phyloP scores from a whole-genome alignment of 176 grass and related monocot species.

The Cocos nucifera region DNA sequence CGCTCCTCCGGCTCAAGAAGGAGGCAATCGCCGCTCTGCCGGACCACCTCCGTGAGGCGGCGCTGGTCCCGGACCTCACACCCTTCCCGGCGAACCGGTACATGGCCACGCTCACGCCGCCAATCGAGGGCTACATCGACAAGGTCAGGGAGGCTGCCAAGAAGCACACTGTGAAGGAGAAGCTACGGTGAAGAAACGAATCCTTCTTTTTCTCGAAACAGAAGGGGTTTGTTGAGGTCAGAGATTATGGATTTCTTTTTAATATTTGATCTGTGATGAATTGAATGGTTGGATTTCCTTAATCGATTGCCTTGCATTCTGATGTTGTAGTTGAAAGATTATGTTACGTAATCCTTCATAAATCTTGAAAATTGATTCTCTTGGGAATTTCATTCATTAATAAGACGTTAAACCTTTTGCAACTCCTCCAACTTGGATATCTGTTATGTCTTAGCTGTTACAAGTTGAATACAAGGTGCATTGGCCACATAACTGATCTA shows the following conservation, averaged over 20 bases:
- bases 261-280: too few species aligned
- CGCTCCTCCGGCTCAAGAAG: slow-evolving; percentile 58
- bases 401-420: too few species aligned
- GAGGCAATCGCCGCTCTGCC: slow-evolving; percentile 67
- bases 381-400: too few species aligned
- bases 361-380: too few species aligned
- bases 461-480: too few species aligned
- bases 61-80: slow-evolving; percentile 61
- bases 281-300: too few species aligned
- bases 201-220: neutral
- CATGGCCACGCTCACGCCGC: slow-evolving; percentile 85
- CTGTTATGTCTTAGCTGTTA: too few species aligned
- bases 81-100: slow-evolving; percentile 69
- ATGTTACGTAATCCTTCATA: too few species aligned
- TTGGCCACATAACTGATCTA: too few species aligned
- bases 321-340: too few species aligned
- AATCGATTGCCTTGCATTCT: too few species aligned
- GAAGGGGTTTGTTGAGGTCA: neutral
- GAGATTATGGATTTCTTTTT: neutral
- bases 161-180: slow-evolving; percentile 49
- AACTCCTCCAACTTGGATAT: too few species aligned
- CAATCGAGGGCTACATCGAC: slow-evolving; percentile 81
- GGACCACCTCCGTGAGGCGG: slow-evolving; percentile 51
- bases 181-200: slow-evolving; percentile 41
- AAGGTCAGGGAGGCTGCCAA: slow-evolving; percentile 58